Base-by-base conservation (phyloP, 306 rosid genomes). In the Herpetospermum pedunculosum region DNA sequence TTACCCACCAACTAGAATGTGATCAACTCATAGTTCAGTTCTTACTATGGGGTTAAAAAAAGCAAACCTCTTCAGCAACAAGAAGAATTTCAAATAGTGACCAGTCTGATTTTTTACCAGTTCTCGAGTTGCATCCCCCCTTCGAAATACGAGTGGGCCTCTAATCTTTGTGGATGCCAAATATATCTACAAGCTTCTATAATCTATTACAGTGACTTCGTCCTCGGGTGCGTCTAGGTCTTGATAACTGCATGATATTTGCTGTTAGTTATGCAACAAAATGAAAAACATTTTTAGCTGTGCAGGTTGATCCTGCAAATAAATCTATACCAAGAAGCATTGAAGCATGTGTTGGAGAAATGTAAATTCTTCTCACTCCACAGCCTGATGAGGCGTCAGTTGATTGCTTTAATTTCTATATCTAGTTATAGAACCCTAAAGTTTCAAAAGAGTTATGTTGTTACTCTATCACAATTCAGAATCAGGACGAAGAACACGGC, bases 221-320 rank as follows among this genome's bases (percentile, higher is more conserved):
- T 94, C 98, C 34, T 94, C 98, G 0, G 96, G 98, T 13, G 95
- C 98, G 79, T 94, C 98, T 77, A 94, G 83, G 78, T 94, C 98
- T 88, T 91, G 97, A 81, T 94, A 94, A 79, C 98, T 94, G 94
- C 84, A 53, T 25, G 35, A 68, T 72, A 76, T 37, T 40, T 35
- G 19, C 19, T 6, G 34, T 54, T 53, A 53, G 68, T 9, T 0
- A 57, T 46, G 38, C n/a, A 28, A 18, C 62, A 72, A 2, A 80
- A 47, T 72, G 25, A 41, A 41, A n/a, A 16, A 3, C 3, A 21
- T 64, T 16, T 35, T 28, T 12, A 29, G 32, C 38, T 28, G 64
- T 28, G 64, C 64, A 57, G n/a, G 14, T 3, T 53, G 23, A 59
- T 32, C 18, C 47, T 64, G 15, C 50, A 65, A 21, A 40, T 23